Evolutionary conservation across 202 grass and related monocot genomes (phyloP).

Genomic region (Schoenoplectus tabernaemontani): DNA sequence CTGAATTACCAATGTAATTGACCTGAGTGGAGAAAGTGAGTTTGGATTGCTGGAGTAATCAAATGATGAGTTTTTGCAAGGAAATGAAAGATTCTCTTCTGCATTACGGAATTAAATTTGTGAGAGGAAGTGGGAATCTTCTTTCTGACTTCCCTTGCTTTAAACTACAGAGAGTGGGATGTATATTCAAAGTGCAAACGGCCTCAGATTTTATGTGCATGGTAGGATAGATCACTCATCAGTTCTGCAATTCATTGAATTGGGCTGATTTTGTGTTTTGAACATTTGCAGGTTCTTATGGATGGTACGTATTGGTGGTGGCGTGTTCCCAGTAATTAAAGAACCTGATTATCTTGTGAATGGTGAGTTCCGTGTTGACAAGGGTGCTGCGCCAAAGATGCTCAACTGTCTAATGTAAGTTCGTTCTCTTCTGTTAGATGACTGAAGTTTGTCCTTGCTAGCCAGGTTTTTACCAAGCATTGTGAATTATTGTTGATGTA

Average conservation of each 20-base stretch:
- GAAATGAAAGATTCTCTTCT: neutral
- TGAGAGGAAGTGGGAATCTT: neutral
- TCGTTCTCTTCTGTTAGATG: neutral
- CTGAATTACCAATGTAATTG: neutral
- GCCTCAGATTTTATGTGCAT: neutral
- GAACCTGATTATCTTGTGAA: conserved; percentile 99
- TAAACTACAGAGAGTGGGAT: neutral
- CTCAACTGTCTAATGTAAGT: conserved; percentile 97
- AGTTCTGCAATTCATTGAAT: neutral
- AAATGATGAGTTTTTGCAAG: neutral
- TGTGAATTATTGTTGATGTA: neutral
- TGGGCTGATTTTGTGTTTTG: neutral
- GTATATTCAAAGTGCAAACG: neutral
- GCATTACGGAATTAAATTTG: neutral
- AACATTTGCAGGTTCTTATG: conserved; percentile 71
- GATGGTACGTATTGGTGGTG: conserved; percentile 98
- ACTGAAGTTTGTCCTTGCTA: neutral
- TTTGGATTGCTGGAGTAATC: neutral
- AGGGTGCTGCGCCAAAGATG: conserved; percentile 94
- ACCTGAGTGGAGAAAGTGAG: neutral
- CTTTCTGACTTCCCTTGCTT: neutral
- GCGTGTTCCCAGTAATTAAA: conserved; percentile 96
- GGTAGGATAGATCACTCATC: neutral
- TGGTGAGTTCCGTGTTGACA: conserved; percentile 91
- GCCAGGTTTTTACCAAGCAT: neutral